Percentiles rank a stretch among this genome's conserved stretches.
These are phyloP conservation scores for Trichoderma arundinaceum DNA, from an alignment of 2,329 filamentous ascomycete species.

Conservation along the genomic window DNA sequence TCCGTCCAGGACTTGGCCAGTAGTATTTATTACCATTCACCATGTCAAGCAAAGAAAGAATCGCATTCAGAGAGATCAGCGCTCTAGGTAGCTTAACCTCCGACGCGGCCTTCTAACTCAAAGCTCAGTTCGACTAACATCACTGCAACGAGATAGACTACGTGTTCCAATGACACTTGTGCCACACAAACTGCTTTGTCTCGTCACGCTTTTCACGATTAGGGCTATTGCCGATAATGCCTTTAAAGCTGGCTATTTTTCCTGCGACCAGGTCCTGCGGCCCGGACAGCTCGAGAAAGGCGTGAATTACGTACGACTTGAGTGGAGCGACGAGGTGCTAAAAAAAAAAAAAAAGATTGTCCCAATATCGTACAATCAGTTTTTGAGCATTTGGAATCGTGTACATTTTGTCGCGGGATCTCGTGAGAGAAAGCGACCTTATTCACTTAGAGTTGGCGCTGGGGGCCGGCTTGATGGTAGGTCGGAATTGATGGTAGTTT, in stretches of 20 bases:
- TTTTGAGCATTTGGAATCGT: conserved; percentile 19
- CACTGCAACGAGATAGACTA: conserved; percentile 7
- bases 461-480: conserved; percentile 16
- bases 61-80: conserved; percentile 26
- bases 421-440: conserved; percentile 16
- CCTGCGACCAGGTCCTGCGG: conserved; percentile 23
- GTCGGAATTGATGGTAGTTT: background rate
- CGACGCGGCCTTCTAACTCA: conserved; percentile 1
- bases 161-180: conserved; percentile 4
- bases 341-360: conserved; percentile 14
- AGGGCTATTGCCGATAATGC: conserved; percentile 25
- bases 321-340: conserved; percentile 19
- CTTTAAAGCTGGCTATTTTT: conserved; percentile 26
- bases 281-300: conserved; percentile 17
- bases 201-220: conserved; percentile 17
- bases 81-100: conserved; percentile 21
- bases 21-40: conserved; percentile 20
- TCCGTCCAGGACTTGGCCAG: conserved; percentile 22
- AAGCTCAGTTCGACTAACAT: conserved; percentile 1
- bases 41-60: conserved; percentile 19
- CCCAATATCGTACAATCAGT: conserved; percentile 20
- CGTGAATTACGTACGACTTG: conserved; percentile 15
- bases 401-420: conserved; percentile 15
- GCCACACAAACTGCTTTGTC: conserved; percentile 23
- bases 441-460: conserved; percentile 17